These are phyloP conservation scores for Mycena amicta DNA, from an alignment of 768 basidiomycete genomes.

Conservation along the genomic window DNA sequence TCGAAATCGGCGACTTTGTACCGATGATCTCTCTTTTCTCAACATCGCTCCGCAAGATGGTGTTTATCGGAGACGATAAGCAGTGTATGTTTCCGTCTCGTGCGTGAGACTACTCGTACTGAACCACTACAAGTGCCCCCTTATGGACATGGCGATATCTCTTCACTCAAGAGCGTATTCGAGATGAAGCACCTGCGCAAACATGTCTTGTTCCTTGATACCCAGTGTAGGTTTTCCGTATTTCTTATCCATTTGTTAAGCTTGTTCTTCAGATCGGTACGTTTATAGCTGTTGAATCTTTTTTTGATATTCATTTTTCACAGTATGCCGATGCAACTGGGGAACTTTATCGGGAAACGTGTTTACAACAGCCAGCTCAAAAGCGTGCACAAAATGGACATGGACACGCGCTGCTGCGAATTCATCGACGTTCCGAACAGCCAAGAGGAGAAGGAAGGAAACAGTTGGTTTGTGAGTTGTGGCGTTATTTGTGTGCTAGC, in stretches of 20 bases:
- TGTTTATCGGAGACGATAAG: conserved; percentile 58
- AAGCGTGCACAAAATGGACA: conserved; percentile 43
- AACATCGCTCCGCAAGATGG: conserved; percentile 41
- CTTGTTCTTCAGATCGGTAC: no score
- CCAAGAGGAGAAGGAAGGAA: conserved; percentile 31
- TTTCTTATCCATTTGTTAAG: conserved; percentile 1
- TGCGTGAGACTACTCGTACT: no score
- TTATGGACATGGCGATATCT: conserved; percentile 54
- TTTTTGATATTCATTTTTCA: conserved; percentile 20
- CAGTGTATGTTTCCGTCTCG: conserved; percentile 38
- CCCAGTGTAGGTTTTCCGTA: conserved; percentile 46
- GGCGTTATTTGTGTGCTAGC: not conserved
- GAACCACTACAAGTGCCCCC: conserved; percentile 56
- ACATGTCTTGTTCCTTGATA: conserved; percentile 44
- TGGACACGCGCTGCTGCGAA: conserved; percentile 43
- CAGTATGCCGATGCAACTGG: conserved; percentile 56
- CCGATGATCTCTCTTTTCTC: conserved; percentile 40
- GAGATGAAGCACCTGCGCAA: conserved; percentile 47
- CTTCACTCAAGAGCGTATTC: conserved; percentile 52
- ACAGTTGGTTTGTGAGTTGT: conserved; percentile 42
- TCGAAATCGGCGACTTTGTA: conserved; percentile 42
- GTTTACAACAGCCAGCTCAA: conserved; percentile 59
- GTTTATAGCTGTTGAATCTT: not conserved
- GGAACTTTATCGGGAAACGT: conserved; percentile 50
- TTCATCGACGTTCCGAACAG: conserved; percentile 56